phyloP scores from a whole-genome alignment of 305 asterid species.

The Fraxinus latifolia region DNA sequence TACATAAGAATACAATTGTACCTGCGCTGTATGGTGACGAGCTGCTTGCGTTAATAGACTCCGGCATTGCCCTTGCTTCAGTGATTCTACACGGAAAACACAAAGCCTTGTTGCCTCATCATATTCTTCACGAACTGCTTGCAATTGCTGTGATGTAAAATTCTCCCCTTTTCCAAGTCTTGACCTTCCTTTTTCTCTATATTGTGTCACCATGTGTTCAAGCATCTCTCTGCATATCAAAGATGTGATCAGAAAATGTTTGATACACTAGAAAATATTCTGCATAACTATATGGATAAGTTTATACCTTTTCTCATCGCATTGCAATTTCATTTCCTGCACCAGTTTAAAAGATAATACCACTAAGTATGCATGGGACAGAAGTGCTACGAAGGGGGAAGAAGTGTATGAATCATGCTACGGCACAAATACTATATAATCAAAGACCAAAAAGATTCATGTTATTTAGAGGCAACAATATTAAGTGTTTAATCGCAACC shows the following conservation, averaged over 20 bases:
- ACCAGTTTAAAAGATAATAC: slow-evolving; percentile 30
- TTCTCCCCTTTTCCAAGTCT: slow-evolving; percentile 81
- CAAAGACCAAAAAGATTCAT: background rate
- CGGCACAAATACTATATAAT: background rate
- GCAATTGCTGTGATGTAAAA: slow-evolving; percentile 65
- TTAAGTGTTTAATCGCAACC: background rate
- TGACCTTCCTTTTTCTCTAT: slow-evolving; percentile 61
- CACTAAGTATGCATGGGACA: slow-evolving; percentile 12
- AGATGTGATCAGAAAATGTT: slow-evolving; percentile 27
- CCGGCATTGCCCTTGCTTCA: slow-evolving; percentile 90
- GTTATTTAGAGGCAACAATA: background rate
- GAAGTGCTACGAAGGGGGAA: background rate
- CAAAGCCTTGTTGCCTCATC: slow-evolving; percentile 83
- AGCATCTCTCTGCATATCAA: slow-evolving; percentile 58
- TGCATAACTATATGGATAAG: slow-evolving; percentile 10
- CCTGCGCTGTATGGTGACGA: slow-evolving; percentile 97
- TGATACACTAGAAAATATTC: slow-evolving; percentile 11
- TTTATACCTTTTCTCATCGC: slow-evolving; percentile 82
- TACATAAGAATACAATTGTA: slow-evolving; percentile 27
- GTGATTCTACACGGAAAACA: slow-evolving; percentile 84
- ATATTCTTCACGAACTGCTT: slow-evolving; percentile 79
- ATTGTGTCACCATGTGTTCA: slow-evolving; percentile 73
- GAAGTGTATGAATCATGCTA: background rate
- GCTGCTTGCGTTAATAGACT: slow-evolving; percentile 92
- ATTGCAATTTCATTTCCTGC: slow-evolving; percentile 97